These are phyloP conservation scores for Suhomyces kilbournensis DNA, from an alignment of 805 yeast species.

Conservation along the genomic window DNA sequence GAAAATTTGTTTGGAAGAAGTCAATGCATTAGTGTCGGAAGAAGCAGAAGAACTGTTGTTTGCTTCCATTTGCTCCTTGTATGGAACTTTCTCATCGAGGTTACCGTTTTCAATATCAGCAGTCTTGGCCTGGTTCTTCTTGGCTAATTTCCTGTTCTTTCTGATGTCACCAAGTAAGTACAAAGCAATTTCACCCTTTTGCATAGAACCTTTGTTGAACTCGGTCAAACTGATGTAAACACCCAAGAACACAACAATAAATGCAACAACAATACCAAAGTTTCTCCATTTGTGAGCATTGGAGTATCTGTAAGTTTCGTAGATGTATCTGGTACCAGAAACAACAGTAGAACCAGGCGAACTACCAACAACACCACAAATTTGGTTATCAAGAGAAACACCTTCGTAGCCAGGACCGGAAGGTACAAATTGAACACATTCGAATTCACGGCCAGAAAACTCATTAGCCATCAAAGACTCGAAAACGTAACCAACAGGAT, in stretches of 20 bases:
- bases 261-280: conserved; percentile 60
- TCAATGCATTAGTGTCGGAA: conserved; percentile 11
- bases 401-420: conserved; percentile 36
- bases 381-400: conserved; percentile 31
- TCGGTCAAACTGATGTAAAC: conserved; percentile 57
- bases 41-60: conserved; percentile 13
- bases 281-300: conserved; percentile 59
- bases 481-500: conserved; percentile 41
- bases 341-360: conserved; percentile 20
- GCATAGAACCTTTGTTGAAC: conserved; percentile 57
- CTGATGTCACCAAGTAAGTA: conserved; percentile 51
- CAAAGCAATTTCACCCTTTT: conserved; percentile 68
- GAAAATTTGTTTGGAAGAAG: conserved; percentile 48
- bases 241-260: conserved; percentile 49
- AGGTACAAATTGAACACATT: conserved; percentile 50
- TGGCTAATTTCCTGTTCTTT: conserved; percentile 42
- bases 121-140: conserved; percentile 17
- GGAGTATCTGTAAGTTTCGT: conserved; percentile 41
- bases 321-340: conserved; percentile 29
- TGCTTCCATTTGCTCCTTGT: conserved; percentile 29
- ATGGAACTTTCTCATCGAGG: conserved; percentile 16
- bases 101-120: conserved; percentile 23
- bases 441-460: conserved; percentile 44
- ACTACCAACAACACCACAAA: conserved; percentile 26
- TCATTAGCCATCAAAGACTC: conserved; percentile 60